Evolutionary conservation across 768 basidiomycete species (phyloP).

Genomic region (Multifurca ochricompacta): DNA sequence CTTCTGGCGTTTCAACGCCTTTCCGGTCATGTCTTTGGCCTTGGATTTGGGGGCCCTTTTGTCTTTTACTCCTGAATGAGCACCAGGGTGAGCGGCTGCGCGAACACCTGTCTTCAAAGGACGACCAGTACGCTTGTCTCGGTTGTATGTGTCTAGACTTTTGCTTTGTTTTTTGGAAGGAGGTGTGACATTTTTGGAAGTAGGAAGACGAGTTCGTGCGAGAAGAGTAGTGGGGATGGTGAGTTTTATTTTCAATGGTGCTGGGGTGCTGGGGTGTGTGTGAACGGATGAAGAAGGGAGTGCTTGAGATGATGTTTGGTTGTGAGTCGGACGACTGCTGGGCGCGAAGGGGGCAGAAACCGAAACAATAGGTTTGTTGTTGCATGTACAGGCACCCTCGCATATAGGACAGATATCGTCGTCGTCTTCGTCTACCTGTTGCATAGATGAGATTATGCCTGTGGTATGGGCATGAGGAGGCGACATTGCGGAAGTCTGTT

Average conservation of each 20-base stretch:
- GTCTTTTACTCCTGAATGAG: not conserved
- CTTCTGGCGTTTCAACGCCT: not conserved
- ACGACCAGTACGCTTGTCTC: conserved; percentile 9
- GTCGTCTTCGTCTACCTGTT: conserved; percentile 62
- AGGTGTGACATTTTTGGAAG: not conserved
- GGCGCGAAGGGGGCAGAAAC: not conserved
- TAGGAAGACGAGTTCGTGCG: conserved; percentile 11
- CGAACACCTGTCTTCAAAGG: conserved; percentile 3
- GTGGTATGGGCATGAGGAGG: conserved; percentile 62
- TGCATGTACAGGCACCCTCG: conserved; percentile 84
- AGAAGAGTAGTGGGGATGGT: conserved; percentile 19
- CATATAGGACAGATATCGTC: conserved; percentile 85
- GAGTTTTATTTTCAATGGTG: conserved; percentile 23
- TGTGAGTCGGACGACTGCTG: not conserved
- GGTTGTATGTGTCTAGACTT: not conserved
- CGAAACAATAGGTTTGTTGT: conserved; percentile 28
- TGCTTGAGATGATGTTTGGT: conserved; percentile 2
- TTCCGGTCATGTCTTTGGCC: conserved; percentile 21
- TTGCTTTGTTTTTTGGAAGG: conserved; percentile 14
- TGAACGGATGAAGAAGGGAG: not conserved
- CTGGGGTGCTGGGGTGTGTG: not conserved
- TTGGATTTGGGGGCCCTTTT: conserved; percentile 8
- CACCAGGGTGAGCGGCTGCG: not conserved
- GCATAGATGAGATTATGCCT: conserved; percentile 33
- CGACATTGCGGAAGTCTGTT: conserved; percentile 56